Base-by-base conservation (phyloP, 169 alveolate species). In the Cyclospora cayetanensis region DNA sequence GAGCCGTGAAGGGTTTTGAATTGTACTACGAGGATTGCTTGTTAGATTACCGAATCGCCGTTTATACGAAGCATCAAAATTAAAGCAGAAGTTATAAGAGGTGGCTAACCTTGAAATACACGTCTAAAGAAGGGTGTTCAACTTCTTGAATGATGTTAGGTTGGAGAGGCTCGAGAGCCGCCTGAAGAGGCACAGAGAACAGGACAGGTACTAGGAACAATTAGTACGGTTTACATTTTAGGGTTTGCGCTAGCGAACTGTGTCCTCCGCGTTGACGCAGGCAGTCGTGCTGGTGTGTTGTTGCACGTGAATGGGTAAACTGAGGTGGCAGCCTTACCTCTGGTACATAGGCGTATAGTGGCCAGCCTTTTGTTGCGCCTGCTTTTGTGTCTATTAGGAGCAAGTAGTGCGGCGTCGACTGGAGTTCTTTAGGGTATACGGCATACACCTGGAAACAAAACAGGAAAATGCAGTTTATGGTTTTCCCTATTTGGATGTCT, bases 321-420 rank as follows among this genome's bases (percentile, higher is more conserved):
- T n/a, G n/a, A n/a, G n/a, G n/a, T n/a, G n/a, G n/a, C n/a, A n/a
- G n/a, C 25, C 92, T 72, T 37, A 46, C 92, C 74, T 87, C 92
- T 41, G 92, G 92, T 7, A 87, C 92, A 37, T 87, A 87, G n/a
- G 92, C 79, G 77, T 63, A 87, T 4, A 27, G 70, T 1, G 92
- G 92, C 72, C n/a, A 39, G 5, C 15, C 60, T 2, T 37, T 41
- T 4, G 87, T 76, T 20, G 34, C 34, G 4, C n/a, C 92, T 3
- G n/a, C 43, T 22, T 29, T 42, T 42, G 27, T 35, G 46, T 68
- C 46, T 76, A 87, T 87, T 60, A 87, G 55, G 11, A 87, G 87
- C 20, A 87, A 87, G 37, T 87, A 87, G 52, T 87, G 92, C 20
- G 92, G 87, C 15, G 46, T 72, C 5, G 18, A 9, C 39, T 22